Percentiles rank a stretch among this genome's conserved stretches.
Evolutionary conservation across 2,329 filamentous ascomycete genomes (phyloP).

Genomic region (Colletotrichum sp.): DNA sequence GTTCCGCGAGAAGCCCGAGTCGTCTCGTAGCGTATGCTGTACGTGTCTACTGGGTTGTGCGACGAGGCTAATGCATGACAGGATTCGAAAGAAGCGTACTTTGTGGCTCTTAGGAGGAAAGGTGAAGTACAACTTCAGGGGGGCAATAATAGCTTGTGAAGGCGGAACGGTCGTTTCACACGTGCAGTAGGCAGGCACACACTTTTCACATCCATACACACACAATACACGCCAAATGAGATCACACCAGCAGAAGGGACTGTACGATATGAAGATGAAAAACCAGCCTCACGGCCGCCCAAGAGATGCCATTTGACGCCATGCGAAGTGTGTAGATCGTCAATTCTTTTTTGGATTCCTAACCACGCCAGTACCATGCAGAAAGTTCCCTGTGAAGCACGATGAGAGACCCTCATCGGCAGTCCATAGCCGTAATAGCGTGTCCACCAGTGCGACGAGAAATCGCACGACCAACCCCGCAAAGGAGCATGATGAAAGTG

Average conservation of each 20-base stretch:
- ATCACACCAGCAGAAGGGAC: neutral
- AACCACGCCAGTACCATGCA: constrained; percentile 53
- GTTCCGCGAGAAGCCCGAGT: constrained; percentile 86
- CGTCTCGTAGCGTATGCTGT: constrained; percentile 78
- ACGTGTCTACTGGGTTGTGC: neutral
- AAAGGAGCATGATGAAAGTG: neutral
- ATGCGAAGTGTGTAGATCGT: constrained; percentile 12
- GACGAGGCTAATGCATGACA: constrained; percentile 35
- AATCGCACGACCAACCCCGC: constrained; percentile 6
- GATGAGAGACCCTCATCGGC: constrained; percentile 1
- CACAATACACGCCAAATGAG: neutral
- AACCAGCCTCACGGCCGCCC: neutral
- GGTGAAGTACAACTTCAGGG: constrained; percentile 31
- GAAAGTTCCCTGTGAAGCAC: constrained; percentile 37
- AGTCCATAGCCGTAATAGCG: neutral
- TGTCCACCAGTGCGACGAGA: constrained; percentile 5
- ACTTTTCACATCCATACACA: neutral
- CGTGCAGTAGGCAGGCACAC: no score
- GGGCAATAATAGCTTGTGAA: neutral
- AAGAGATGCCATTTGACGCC: constrained; percentile 17
- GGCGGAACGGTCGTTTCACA: neutral
- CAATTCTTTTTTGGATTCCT: constrained; percentile 38
- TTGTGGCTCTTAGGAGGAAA: constrained; percentile 79
- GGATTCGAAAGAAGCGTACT: constrained; percentile 87
- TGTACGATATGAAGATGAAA: neutral